These are phyloP conservation scores for Prunus mongolica DNA, from an alignment of 306 rosid genomes.

Conservation along the genomic window DNA sequence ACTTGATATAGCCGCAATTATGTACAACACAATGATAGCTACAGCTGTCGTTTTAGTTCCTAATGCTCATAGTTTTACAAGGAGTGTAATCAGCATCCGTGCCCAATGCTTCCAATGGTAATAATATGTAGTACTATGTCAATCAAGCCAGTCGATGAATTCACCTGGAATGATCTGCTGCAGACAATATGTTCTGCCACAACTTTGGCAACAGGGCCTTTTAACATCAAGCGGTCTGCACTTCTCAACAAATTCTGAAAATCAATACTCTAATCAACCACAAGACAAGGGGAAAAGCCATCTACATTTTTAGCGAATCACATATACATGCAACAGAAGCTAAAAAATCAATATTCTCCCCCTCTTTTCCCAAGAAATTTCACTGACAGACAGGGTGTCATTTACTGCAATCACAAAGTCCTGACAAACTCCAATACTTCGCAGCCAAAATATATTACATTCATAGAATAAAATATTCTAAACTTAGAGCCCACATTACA, in stretches of 20 bases:
- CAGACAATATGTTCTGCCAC: not conserved
- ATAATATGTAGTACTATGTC: slow-evolving; percentile 5
- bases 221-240: not conserved
- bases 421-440: too few relatives aligned
- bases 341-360: not conserved
- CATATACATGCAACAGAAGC: not conserved
- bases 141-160: not conserved
- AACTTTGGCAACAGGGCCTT: not conserved
- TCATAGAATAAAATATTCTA: too few relatives aligned
- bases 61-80: not conserved
- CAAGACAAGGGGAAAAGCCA: not conserved
- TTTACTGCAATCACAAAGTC: too few relatives aligned
- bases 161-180: not conserved
- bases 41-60: not conserved
- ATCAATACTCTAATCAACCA: not conserved
- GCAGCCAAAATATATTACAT: too few relatives aligned
- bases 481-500: too few relatives aligned
- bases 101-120: not conserved
- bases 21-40: not conserved
- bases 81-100: not conserved
- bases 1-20: not conserved
- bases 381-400: too few relatives aligned
- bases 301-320: not conserved
- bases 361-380: too few relatives aligned
- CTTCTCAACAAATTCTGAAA: not conserved